A percentile compares a stretch with the other conserved stretches of the same genome.
phyloP scores from a whole-genome alignment of 2,329 filamentous ascomycete species.

The Fusarium metavorans region DNA sequence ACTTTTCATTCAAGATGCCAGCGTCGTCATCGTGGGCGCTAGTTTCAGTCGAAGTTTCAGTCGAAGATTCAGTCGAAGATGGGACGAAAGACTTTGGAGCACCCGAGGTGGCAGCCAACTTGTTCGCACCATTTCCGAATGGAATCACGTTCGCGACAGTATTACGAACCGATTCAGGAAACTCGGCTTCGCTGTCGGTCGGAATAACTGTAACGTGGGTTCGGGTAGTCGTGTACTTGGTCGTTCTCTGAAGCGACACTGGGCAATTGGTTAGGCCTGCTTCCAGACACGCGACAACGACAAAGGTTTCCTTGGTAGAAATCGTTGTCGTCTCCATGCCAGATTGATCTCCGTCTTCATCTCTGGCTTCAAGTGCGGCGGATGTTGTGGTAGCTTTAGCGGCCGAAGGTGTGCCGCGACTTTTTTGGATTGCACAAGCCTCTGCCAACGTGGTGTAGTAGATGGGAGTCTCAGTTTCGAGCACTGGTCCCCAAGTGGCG shows the following conservation, averaged over 20 bases:
- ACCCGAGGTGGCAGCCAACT: constrained; percentile 48
- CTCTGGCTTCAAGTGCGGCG: background rate
- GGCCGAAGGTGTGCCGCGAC: constrained; percentile 25
- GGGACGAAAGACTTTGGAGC: constrained; percentile 54
- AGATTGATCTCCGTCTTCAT: constrained; percentile 29
- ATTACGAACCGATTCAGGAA: background rate
- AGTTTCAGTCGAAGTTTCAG: background rate
- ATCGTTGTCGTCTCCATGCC: constrained; percentile 55
- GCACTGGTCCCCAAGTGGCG: constrained; percentile 63
- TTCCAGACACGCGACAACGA: constrained; percentile 58
- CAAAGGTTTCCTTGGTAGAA: constrained; percentile 55
- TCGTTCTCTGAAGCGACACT: constrained; percentile 59
- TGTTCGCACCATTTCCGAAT: constrained; percentile 57
- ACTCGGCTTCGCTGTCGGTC: constrained; percentile 43
- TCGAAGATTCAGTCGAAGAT: too few species aligned
- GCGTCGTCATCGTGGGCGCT: background rate
- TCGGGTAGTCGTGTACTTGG: constrained; percentile 51
- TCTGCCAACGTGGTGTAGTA: constrained; percentile 64
- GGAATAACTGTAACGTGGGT: constrained; percentile 57
- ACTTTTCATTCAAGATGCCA: constrained; percentile 29
- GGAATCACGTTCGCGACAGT: constrained; percentile 35
- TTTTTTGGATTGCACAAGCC: constrained; percentile 52
- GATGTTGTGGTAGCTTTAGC: constrained; percentile 35
- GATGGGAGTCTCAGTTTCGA: constrained; percentile 60
- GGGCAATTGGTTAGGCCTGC: constrained; percentile 62